Conservation (phyloP, 2,329 filamentous ascomycete genomes). For the Stemphylium vesicarium region DNA sequence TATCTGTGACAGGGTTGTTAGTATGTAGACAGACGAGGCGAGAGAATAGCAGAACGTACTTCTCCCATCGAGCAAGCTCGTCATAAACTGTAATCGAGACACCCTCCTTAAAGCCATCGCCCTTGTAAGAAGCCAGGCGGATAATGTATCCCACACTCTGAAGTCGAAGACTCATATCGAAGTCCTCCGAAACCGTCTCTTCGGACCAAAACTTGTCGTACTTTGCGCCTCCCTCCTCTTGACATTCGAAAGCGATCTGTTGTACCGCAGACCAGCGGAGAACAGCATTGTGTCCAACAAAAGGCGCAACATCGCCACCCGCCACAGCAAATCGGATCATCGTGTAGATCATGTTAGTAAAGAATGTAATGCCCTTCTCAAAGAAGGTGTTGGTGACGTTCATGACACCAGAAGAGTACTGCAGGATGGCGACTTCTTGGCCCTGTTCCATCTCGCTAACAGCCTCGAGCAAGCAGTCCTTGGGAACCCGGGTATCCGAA, state of each 20-base stretch:
- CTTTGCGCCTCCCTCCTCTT: constrained; percentile 50
- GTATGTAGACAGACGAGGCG: neutral
- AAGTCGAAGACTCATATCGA: constrained; percentile 75
- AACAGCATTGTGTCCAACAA: constrained; percentile 80
- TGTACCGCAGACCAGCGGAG: constrained; percentile 72
- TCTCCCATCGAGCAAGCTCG: constrained; percentile 74
- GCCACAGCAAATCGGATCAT: constrained; percentile 74
- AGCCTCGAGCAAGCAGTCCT: constrained; percentile 78
- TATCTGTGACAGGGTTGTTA: constrained; percentile 43
- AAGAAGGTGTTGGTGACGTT: constrained; percentile 75
- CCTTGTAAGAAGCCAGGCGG: constrained; percentile 72
- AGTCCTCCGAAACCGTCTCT: constrained; percentile 77
- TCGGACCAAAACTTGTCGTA: constrained; percentile 76
- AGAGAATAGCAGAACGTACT: constrained; percentile 42
- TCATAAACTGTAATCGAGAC: constrained; percentile 77
- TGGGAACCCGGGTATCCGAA: constrained; percentile 55
- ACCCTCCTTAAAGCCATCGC: constrained; percentile 74
- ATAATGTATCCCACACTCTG: constrained; percentile 72
- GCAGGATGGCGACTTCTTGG: constrained; percentile 76
- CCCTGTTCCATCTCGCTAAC: constrained; percentile 83
- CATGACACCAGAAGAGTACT: constrained; percentile 76
- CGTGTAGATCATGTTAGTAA: constrained; percentile 79
- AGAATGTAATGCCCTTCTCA: constrained; percentile 78
- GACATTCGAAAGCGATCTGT: constrained; percentile 53
- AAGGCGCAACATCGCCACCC: constrained; percentile 74